Percentiles rank a stretch among this genome's conserved stretches.
Evolutionary conservation across 306 rosid species (phyloP).

Genomic region (Cicer judaicum): DNA sequence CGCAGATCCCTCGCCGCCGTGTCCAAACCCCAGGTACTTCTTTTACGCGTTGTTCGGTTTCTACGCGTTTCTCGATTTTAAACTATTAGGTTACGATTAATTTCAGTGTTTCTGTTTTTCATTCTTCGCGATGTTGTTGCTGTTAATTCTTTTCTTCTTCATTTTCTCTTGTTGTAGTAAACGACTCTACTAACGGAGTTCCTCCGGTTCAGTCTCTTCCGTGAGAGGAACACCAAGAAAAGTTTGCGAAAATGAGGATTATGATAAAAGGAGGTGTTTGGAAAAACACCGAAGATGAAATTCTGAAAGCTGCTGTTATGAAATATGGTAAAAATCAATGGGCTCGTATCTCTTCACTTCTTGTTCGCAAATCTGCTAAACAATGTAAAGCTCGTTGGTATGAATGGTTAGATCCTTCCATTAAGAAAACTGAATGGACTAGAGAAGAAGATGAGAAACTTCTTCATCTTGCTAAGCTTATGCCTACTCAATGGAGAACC

Average conservation of each 20-base stretch:
- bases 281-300: conserved; percentile 98
- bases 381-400: conserved; percentile 99
- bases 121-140: too few species aligned
- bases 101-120: background rate
- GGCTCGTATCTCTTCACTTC: conserved; percentile 95
- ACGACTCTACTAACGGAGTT: background rate
- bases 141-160: background rate
- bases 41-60: background rate
- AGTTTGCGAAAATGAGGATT: conserved; percentile 80
- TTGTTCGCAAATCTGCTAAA: conserved; percentile 93
- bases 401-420: conserved; percentile 96
- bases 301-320: conserved; percentile 96
- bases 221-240: conserved; percentile 7
- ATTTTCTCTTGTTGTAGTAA: background rate
- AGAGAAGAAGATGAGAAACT: conserved; percentile 95
- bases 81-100: background rate
- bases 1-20: background rate
- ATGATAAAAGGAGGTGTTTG: conserved; percentile 97
- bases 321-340: conserved; percentile 93
- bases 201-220: background rate
- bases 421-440: conserved; percentile 97
- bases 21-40: background rate
- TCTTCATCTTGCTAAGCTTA: conserved; percentile 95
- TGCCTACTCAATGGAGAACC: conserved; percentile 98
- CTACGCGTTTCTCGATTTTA: background rate